These are phyloP conservation scores for Rhodosporidiobolus sp. DNA, from an alignment of 768 basidiomycete genomes.

Conservation along the genomic window DNA sequence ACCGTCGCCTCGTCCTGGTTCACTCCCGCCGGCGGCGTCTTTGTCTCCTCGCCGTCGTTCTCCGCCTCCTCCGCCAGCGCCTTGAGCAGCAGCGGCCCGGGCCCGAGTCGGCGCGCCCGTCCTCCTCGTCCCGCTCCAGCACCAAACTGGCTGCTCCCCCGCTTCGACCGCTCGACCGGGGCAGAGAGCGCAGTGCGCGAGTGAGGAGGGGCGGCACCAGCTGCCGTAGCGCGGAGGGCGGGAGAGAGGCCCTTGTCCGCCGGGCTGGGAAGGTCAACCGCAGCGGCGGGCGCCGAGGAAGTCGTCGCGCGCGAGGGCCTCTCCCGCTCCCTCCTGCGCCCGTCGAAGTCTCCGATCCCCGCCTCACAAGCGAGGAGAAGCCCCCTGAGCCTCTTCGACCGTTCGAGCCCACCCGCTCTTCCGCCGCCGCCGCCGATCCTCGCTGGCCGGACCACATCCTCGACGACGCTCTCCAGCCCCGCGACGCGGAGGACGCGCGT, in stretches of 20 bases:
- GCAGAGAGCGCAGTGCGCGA: background rate
- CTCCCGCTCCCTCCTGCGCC: background rate
- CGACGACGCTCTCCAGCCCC: background rate
- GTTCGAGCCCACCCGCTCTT: background rate
- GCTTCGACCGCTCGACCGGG: background rate
- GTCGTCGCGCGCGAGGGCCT: background rate
- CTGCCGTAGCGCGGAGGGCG: background rate
- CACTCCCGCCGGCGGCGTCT: too few species aligned
- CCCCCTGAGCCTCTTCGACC: background rate
- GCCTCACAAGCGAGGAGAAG: background rate
- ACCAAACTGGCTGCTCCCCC: too few species aligned
- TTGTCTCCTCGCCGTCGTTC: too few species aligned
- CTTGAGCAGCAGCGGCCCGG: background rate
- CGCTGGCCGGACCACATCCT: background rate
- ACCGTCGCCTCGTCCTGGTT: background rate
- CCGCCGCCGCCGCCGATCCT: background rate
- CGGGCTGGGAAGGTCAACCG: constrained; percentile 1
- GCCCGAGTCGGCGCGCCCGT: background rate
- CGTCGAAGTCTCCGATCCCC: background rate
- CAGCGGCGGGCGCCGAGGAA: too few species aligned
- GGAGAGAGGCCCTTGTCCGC: background rate
- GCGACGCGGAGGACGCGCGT: background rate
- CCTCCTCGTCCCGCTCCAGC: background rate
- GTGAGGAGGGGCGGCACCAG: background rate
- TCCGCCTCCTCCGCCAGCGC: background rate